A percentile compares a stretch with the other conserved stretches of the same genome.
Conservation (phyloP, 305 asterid genomes). For the Rubia peregrina region DNA sequence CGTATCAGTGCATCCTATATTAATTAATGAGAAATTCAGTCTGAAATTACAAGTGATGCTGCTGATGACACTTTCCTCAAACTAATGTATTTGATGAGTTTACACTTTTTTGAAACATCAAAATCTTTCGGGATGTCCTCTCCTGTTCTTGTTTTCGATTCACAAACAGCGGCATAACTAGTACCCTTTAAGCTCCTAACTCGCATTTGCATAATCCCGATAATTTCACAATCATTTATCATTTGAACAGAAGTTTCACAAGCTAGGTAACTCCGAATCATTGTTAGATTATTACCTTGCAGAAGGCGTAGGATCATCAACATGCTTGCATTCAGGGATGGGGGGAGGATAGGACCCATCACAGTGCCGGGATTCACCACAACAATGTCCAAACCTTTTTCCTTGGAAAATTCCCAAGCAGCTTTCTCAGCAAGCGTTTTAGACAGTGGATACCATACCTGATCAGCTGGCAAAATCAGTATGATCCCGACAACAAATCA, state of each 20-base stretch:
- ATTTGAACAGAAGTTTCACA: not conserved
- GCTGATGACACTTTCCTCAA: not conserved
- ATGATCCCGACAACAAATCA: not conserved
- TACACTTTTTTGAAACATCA: not conserved
- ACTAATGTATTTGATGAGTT: not conserved
- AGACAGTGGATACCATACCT: constrained; percentile 87
- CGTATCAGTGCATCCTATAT: constrained; percentile 45
- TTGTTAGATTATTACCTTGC: constrained; percentile 41
- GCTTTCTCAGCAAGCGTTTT: constrained; percentile 86
- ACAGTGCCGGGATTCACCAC: constrained; percentile 87
- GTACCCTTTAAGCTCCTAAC: not conserved
- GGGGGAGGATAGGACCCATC: constrained; percentile 74
- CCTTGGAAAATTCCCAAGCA: constrained; percentile 82
- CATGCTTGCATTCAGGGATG: constrained; percentile 73
- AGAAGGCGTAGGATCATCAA: constrained; percentile 66
- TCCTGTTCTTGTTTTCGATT: not conserved
- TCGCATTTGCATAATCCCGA: not conserved
- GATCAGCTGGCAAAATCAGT: constrained; percentile 13
- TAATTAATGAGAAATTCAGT: constrained; percentile 14
- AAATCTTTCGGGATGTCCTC: not conserved
- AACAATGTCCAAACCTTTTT: constrained; percentile 59
- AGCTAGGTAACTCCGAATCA: not conserved
- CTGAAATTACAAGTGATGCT: constrained; percentile 11
- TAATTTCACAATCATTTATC: not conserved
- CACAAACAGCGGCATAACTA: not conserved